These are phyloP conservation scores for Amylocystis lapponica DNA, from an alignment of 768 basidiomycete genomes.

Conservation along the genomic window DNA sequence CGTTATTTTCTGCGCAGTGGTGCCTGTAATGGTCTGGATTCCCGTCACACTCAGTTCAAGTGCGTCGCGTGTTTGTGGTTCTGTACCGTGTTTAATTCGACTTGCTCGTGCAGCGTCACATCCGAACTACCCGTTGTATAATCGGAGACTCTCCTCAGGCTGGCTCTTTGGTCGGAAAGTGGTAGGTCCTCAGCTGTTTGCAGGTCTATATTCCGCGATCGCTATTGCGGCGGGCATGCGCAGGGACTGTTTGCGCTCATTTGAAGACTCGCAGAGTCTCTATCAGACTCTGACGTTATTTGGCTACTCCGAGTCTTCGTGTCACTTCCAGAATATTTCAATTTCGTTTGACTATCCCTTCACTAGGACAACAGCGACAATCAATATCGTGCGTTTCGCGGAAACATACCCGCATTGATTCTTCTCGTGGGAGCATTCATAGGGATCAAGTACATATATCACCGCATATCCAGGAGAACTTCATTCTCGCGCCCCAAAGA, in stretches of 20 bases:
- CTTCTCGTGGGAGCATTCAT: slow-evolving; percentile 50
- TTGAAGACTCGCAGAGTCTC: too few species aligned
- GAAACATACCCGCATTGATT: slow-evolving; percentile 64
- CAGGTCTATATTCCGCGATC: too few species aligned
- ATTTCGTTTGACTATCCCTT: too few species aligned
- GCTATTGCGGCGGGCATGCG: too few species aligned
- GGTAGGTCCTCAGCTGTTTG: slow-evolving; percentile 41
- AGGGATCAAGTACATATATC: slow-evolving; percentile 46
- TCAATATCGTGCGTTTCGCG: slow-evolving; percentile 86
- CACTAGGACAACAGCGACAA: slow-evolving; percentile 85
- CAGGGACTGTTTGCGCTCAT: too few species aligned
- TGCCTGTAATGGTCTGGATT: slow-evolving; percentile 74
- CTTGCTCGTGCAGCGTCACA: slow-evolving; percentile 51
- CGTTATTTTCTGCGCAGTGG: slow-evolving; percentile 47
- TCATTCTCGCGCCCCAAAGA: slow-evolving; percentile 21
- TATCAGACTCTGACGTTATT: too few species aligned
- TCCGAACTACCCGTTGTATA: slow-evolving; percentile 66
- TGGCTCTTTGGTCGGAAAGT: slow-evolving; percentile 81
- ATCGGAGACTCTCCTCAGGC: slow-evolving; percentile 52
- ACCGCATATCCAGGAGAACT: slow-evolving; percentile 19
- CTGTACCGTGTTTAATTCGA: not conserved
- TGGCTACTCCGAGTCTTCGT: too few species aligned
- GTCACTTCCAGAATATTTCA: too few species aligned
- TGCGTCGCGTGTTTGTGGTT: slow-evolving; percentile 37
- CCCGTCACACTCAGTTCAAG: slow-evolving; percentile 68